Percentiles rank a stretch among this genome's conserved stretches.
phyloP scores from a whole-genome alignment of 495 filamentous ascomycete species.

The Penicillium lividum region DNA sequence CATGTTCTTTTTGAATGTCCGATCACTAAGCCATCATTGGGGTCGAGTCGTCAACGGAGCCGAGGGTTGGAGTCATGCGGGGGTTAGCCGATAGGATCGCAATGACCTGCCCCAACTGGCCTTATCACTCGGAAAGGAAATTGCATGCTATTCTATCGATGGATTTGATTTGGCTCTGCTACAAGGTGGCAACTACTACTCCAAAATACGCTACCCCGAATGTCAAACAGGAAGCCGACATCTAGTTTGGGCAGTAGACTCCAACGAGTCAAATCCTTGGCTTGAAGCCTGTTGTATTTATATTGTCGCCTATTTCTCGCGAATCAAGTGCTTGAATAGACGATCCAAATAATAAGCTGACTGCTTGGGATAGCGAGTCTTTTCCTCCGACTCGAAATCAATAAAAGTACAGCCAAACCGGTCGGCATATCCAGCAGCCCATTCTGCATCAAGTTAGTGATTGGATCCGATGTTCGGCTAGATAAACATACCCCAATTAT shows the following conservation, averaged over 20 bases:
- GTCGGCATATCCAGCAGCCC: constrained; percentile 51
- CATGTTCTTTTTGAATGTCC: background rate
- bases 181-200: background rate
- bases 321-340: constrained; percentile 43
- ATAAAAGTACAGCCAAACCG: constrained; percentile 47
- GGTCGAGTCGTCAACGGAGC: background rate
- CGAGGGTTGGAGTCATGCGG: constrained; percentile 26
- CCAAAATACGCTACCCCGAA: background rate
- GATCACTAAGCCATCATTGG: background rate
- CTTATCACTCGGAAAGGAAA: constrained; percentile 6
- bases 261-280: too few relatives aligned
- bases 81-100: constrained; percentile 21
- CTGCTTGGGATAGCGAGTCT: constrained; percentile 48
- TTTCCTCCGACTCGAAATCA: constrained; percentile 47
- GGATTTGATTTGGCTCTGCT: too few relatives aligned
- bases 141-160: background rate
- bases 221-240: background rate
- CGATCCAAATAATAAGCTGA: constrained; percentile 45
- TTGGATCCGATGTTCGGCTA: background rate
- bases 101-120: constrained; percentile 20
- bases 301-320: constrained; percentile 11
- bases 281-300: background rate
- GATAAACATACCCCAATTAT: constrained; percentile 41
- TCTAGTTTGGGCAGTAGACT: background rate
- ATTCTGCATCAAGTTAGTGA: constrained; percentile 33